Base-by-base conservation (phyloP, 2,329 filamentous ascomycete species). In the Ceratocystis huliohia region DNA sequence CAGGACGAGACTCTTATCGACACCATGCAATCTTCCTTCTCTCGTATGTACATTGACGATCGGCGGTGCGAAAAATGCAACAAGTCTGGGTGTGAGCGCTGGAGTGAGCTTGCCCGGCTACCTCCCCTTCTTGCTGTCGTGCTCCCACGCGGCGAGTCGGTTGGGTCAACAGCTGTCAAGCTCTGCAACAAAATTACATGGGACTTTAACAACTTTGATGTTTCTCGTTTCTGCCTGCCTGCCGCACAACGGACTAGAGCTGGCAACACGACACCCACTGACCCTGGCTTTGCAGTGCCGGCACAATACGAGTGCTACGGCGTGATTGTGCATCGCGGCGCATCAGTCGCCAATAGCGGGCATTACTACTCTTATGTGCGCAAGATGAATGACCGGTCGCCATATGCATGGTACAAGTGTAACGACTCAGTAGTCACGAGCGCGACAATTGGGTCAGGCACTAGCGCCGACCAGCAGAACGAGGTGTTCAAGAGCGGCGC, bases 301-400 rank as follows among this genome's bases (percentile, higher is more conserved):
- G 50, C 62, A 15, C 77, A 79, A 4, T 99, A 96, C 74, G 88
- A 96, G 72, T 87, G 89, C 64, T 96, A 96, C 73, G 93, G 87
- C 1, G 88, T 96, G 5, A 84, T 95, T 65, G 81, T 88, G 69
- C 92, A 96, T 74, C 76, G 83, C 3, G 92, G 92, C 25, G 77
- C 77, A 0, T 84, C 81, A 0, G 79, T 88, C 64, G 82, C 84
- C 46, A 84, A 83, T 63, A 56, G 53, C 20, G 92, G 92, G 0
- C 92, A 96, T 75, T 96, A 96, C 74, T 86, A 87, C 65, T 82
- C 86, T 2, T 85, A 88, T 67, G 83, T 88, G 68, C 82, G 83
- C 57, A 78, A 78, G 46, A 75, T 74, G 15, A 73, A 75, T 46
- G 74, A 79, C 67, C 75, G 74, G 4, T 75, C 75, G 44, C 48